These are phyloP conservation scores for Xylariales sp. DNA, from an alignment of 2,329 filamentous ascomycete species.

Conservation along the genomic window DNA sequence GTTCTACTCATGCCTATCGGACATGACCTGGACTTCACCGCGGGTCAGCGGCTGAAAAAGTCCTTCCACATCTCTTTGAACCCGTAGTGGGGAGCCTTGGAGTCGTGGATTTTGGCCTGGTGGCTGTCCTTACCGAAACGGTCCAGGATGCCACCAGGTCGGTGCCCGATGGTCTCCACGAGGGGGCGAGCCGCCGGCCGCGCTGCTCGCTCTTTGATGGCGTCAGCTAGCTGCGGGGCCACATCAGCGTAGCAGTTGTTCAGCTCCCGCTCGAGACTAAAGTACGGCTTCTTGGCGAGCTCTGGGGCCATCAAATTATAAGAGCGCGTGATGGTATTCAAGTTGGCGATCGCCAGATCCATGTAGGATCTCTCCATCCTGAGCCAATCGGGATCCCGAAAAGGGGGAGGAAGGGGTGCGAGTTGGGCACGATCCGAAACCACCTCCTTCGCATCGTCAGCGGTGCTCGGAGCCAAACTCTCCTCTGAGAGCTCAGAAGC, in stretches of 20 bases:
- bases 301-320: slow-evolving; percentile 96
- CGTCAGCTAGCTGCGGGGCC: slow-evolving; percentile 67
- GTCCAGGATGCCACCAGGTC: slow-evolving; percentile 52
- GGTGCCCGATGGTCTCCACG: slow-evolving; percentile 33
- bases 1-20: too few species aligned
- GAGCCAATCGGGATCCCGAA: slow-evolving; percentile 56
- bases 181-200: slow-evolving; percentile 36
- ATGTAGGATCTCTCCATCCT: slow-evolving; percentile 13
- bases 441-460: slow-evolving; percentile 7
- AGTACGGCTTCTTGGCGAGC: slow-evolving; percentile 90
- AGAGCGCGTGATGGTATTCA: slow-evolving; percentile 76
- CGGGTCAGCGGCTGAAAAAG: too few species aligned
- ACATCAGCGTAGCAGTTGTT: slow-evolving; percentile 79
- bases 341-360: slow-evolving; percentile 64
- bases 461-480: slow-evolving; percentile 1
- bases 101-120: slow-evolving; percentile 66
- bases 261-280: slow-evolving; percentile 77
- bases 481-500: slow-evolving; percentile 9
- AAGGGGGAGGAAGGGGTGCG: slow-evolving; percentile 50
- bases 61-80: slow-evolving; percentile 89
- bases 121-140: slow-evolving; percentile 48
- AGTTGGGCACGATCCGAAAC: slow-evolving; percentile 1
- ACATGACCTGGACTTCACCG: too few species aligned
- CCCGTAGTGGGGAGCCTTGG: slow-evolving; percentile 72
- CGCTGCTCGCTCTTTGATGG: slow-evolving; percentile 66